Evolutionary conservation across 2,329 filamentous ascomycete genomes (phyloP), one percentile per base, ranked within the genome.

Genomic region (Plenodomus tracheiphilus): DNA sequence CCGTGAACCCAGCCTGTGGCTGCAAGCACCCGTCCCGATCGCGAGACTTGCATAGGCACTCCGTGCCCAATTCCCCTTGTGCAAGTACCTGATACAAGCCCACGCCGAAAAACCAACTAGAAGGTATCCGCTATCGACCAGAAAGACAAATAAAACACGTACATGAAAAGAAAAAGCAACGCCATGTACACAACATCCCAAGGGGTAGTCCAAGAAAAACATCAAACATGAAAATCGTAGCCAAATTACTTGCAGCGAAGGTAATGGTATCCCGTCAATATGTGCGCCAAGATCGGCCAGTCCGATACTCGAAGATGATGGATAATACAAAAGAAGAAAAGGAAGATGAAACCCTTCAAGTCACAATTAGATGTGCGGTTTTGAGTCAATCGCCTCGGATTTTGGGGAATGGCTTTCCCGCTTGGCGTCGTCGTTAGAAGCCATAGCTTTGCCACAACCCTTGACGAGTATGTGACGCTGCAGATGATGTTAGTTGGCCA

Each of bases 401-500:
- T 70, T 70, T 46, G 59, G 47, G 53, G 69, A 71, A 22, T 62
- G 58, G 39, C 62, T 70, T 54, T 72, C 69, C 36, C 65, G 65
- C 51, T 71, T 71, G 4, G 51, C 48, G 30, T 71, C 67, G 43
- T 70, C 66, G 40, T 57, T 54, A 16, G 57, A 54, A 32, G 59
- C 64, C 22, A 59, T 44, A 46, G 66, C 72, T 62, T 85, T 85
- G 49, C 84, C 84, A 64, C 84, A 87, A 41, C 84, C 84, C 70
- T 87, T 87, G 59, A 87, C 84, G 13, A 87, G 78, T 54, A 85
- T 83, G 69, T 87, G 84, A 69, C 84, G 78, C 84, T 87, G 41
- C 25, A 3, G 2, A 1, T 16, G 3, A 11, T 9, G 38, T 62
- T 43, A 57, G 50, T 21, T 18, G 5, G 35, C 4, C 18, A 42